Conservation (phyloP, 139 green algal species). For the Coelastrella sp. region DNA sequence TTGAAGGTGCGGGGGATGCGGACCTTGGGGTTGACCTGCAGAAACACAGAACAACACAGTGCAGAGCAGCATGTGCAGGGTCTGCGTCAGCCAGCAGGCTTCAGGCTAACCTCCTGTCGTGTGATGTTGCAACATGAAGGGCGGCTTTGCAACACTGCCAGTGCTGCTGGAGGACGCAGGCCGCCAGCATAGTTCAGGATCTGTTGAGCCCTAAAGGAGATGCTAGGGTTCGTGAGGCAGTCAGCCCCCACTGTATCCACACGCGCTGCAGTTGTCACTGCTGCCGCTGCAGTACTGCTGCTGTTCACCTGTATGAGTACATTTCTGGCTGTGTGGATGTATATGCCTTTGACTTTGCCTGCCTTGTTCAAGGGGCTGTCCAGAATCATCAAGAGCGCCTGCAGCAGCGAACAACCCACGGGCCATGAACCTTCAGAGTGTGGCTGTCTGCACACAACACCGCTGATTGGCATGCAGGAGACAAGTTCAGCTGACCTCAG, state of each 20-base stretch:
- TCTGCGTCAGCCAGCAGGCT: too few species aligned
- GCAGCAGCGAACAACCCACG: slow-evolving; percentile 12
- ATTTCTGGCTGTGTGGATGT: slow-evolving; percentile 92
- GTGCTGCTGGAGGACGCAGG: background rate
- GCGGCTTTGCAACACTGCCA: background rate
- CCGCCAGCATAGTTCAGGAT: too few species aligned
- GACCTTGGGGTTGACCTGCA: slow-evolving; percentile 88
- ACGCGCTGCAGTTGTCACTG: background rate
- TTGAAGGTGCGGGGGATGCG: slow-evolving; percentile 95
- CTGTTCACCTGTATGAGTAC: slow-evolving; percentile 81
- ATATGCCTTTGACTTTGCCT: slow-evolving; percentile 90
- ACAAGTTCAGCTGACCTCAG: too few species aligned
- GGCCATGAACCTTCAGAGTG: too few species aligned
- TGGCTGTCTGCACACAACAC: too few species aligned
- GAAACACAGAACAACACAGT: background rate
- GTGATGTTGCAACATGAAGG: background rate
- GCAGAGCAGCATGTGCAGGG: too few species aligned
- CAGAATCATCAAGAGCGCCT: slow-evolving; percentile 93
- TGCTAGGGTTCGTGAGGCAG: too few species aligned
- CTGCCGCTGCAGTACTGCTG: background rate
- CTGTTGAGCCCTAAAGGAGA: too few species aligned
- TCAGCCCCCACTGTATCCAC: too few species aligned
- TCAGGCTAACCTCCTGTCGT: background rate
- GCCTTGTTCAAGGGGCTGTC: slow-evolving; percentile 97
- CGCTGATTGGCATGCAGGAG: too few species aligned